A percentile compares a stretch with the other conserved stretches of the same genome.
Evolutionary conservation across 2,329 filamentous ascomycete genomes (phyloP).

Genomic region (Colletotrichum sp.): DNA sequence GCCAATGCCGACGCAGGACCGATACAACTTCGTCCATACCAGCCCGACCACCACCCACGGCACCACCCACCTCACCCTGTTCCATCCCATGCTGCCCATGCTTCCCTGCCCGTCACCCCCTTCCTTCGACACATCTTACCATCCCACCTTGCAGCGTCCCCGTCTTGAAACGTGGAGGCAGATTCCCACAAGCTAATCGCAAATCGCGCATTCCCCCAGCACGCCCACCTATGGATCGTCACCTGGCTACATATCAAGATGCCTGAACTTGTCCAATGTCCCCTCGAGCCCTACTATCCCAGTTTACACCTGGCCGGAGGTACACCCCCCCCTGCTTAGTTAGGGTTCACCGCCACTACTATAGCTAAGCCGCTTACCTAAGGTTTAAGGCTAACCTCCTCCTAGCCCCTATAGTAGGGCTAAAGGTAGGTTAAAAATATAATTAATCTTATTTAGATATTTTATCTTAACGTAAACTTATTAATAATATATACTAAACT

Average conservation of each 20-base stretch:
- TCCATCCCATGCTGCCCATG: conserved; percentile 7
- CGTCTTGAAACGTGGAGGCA: conserved; percentile 19
- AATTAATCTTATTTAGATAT: no score
- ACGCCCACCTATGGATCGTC: background rate
- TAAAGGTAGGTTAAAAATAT: no score
- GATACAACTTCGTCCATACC: conserved; percentile 8
- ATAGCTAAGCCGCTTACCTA: no score
- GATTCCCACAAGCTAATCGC: conserved; percentile 15
- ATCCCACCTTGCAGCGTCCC: conserved; percentile 16
- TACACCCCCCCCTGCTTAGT: no score
- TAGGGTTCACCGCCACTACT: no score
- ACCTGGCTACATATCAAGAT: conserved; percentile 4
- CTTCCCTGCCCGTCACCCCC: background rate
- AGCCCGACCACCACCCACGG: background rate
- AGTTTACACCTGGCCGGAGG: no score
- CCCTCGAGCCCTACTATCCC: background rate
- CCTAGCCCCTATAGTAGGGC: no score
- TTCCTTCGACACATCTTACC: conserved; percentile 11
- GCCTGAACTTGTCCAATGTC: background rate
- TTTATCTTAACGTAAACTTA: no score
- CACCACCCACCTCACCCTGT: background rate
- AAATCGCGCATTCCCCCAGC: background rate
- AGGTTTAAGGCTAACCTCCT: no score
- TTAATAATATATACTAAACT: no score
- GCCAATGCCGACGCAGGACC: background rate